Conservation (phyloP, 345 rosid species). For the Trapa bicornis region DNA sequence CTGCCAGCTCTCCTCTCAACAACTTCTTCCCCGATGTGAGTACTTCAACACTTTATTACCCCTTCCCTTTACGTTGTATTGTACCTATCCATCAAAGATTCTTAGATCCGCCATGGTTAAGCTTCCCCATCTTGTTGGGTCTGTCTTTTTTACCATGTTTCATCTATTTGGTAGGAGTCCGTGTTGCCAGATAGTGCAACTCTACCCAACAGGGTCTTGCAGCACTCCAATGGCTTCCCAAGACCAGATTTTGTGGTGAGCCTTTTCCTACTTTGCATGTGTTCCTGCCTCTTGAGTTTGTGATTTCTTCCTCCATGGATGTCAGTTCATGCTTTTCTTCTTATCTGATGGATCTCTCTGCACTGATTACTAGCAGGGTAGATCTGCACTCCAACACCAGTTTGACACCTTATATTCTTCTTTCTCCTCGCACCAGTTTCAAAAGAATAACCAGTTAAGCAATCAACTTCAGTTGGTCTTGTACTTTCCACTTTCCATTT, state of each 20-base stretch:
- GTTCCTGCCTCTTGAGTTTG: no score
- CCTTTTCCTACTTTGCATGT: no score
- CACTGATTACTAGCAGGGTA: constrained; percentile 22
- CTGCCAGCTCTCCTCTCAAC: constrained; percentile 76
- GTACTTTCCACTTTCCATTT: neutral
- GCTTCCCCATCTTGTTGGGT: neutral
- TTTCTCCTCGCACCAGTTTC: constrained; percentile 21
- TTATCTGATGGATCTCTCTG: neutral
- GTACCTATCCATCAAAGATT: neutral
- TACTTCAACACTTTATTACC: neutral
- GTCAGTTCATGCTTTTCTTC: neutral
- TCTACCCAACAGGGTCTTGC: neutral
- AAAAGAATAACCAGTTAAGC: constrained; percentile 40
- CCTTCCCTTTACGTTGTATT: no score
- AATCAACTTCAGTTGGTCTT: neutral
- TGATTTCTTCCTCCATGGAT: neutral
- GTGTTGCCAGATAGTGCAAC: neutral
- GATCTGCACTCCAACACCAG: constrained; percentile 33
- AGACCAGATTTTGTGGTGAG: neutral
- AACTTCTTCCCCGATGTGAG: constrained; percentile 40
- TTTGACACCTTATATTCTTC: constrained; percentile 27
- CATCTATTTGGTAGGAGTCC: neutral
- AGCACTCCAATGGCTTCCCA: neutral
- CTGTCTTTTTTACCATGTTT: neutral
- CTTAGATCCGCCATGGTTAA: neutral